Evolutionary conservation across 2,329 filamentous ascomycete genomes (phyloP), one percentile per base, ranked within the genome.

Genomic region (Talaromyces marneffei): DNA sequence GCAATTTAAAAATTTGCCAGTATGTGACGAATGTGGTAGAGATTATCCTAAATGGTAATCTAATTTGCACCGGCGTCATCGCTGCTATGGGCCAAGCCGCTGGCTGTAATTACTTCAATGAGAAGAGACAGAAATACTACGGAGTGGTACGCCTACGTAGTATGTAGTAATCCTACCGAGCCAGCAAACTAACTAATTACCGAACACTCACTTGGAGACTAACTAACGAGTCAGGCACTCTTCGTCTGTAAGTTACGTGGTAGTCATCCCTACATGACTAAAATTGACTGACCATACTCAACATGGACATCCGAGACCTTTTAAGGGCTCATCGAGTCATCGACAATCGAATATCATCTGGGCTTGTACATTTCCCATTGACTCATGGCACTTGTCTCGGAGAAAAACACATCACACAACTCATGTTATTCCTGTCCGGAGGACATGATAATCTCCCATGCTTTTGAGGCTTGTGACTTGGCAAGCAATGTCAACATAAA

Each of bases 21-120:
- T 33, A 20, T 14, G 27, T 33, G 48, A 52, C 29, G 5, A n/a
- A 52, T 33, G 48, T 33, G 29, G 48, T 33, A 48, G 29, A 48
- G 55, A 57, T 57, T 35, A 48, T 48, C 55, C 20, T 42, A 37
- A 48, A 48, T 48, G 37, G 40, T 20, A 31, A 57, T 33, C 55
- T 48, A 27, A 31, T 57, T 35, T 29, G 14, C 16, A n/a, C 35
- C 29, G 39, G 55, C 39, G 55, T n/a, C 27, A 23, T 46, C 35
- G 18, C 23, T 23, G 55, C 40, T 29, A 25, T 12, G 55, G 39
- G 27, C 46, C 31, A 33, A 33, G 29, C n/a, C 29, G 48, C 29
- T 6, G 27, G 37, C 29, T 27, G 25, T 14, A 42, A 31, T 42
- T n/a, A 42, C 14, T 50, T 31, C 27, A 20, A 7, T n/a, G n/a